Evolutionary conservation across 2,329 filamentous ascomycete genomes (phyloP).

Genomic region (Cylindrodendrum hubeiense): DNA sequence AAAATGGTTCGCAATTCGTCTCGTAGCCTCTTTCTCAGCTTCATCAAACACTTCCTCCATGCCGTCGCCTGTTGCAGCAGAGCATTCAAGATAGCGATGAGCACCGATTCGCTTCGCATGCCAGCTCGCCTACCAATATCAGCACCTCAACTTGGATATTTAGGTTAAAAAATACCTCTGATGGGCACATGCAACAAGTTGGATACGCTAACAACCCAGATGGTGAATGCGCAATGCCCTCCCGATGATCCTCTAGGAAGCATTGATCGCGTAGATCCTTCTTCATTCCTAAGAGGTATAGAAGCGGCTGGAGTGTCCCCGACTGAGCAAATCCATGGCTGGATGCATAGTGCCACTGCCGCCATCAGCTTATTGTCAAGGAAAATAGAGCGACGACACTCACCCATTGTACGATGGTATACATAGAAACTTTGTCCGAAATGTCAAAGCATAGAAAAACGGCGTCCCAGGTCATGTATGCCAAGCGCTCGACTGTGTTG

Average conservation of each 20-base stretch:
- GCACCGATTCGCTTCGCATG: conserved; percentile 48
- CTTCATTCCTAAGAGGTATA: conserved; percentile 52
- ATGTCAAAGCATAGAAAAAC: conserved; percentile 57
- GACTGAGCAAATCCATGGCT: conserved; percentile 42
- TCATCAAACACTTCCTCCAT: conserved; percentile 48
- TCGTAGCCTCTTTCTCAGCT: conserved; percentile 39
- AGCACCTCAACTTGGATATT: not conserved
- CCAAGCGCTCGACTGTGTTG: conserved; percentile 48
- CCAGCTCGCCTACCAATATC: conserved; percentile 45
- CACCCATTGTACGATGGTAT: conserved; percentile 53
- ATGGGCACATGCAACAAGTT: conserved; percentile 48
- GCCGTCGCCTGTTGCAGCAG: conserved; percentile 51
- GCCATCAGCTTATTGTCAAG: not conserved
- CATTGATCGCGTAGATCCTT: conserved; percentile 47
- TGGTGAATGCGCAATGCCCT: conserved; percentile 14
- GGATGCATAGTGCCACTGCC: conserved; percentile 48
- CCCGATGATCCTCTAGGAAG: conserved; percentile 38
- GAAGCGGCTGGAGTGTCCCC: conserved; percentile 34
- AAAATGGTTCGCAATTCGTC: conserved; percentile 33
- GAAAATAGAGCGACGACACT: conserved; percentile 4
- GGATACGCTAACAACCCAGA: conserved; percentile 34
- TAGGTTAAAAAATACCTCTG: conserved; percentile 38
- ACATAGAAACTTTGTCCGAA: conserved; percentile 49
- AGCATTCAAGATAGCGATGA: conserved; percentile 50
- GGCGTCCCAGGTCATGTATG: conserved; percentile 53